Conservation (phyloP, 169 alveolate genomes). For the Theileria orientalis region DNA sequence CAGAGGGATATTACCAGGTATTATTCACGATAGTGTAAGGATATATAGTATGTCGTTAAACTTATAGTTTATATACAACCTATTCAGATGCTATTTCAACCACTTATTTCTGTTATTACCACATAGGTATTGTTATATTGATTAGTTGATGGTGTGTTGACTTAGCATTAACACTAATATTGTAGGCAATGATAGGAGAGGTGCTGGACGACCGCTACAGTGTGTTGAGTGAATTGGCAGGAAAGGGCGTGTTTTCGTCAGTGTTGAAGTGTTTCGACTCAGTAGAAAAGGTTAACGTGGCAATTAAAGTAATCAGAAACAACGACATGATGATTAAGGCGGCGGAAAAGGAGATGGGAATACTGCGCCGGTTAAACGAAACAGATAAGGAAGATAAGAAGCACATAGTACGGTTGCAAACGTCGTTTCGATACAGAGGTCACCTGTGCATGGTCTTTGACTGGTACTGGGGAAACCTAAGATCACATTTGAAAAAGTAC, state of each 20-base stretch:
- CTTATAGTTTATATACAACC: too few species aligned
- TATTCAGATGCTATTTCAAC: too few species aligned
- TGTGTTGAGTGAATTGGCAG: constrained; percentile 80
- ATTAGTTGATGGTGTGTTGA: too few species aligned
- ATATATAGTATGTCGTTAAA: too few species aligned
- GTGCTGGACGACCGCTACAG: constrained; percentile 80
- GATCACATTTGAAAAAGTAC: constrained; percentile 80
- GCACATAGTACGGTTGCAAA: constrained; percentile 81
- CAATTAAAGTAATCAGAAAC: constrained; percentile 81
- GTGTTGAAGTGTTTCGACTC: constrained; percentile 79
- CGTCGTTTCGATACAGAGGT: constrained; percentile 79
- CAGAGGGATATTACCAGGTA: constrained; percentile 80
- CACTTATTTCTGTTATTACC: too few species aligned
- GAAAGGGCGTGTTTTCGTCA: constrained; percentile 87
- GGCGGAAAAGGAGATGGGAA: constrained; percentile 88
- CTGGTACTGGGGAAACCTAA: constrained; percentile 88
- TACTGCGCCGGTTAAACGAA: constrained; percentile 75
- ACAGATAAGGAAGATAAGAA: constrained; percentile 78
- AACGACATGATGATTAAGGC: constrained; percentile 90
- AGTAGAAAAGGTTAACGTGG: constrained; percentile 69
- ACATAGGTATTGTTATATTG: too few species aligned
- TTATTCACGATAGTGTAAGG: not conserved
- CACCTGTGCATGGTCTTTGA: constrained; percentile 89
- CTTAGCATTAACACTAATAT: not conserved
- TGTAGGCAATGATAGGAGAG: constrained; percentile 85